phyloP scores from a whole-genome alignment of 306 rosid genomes.

The Prinsepia uniflora region DNA sequence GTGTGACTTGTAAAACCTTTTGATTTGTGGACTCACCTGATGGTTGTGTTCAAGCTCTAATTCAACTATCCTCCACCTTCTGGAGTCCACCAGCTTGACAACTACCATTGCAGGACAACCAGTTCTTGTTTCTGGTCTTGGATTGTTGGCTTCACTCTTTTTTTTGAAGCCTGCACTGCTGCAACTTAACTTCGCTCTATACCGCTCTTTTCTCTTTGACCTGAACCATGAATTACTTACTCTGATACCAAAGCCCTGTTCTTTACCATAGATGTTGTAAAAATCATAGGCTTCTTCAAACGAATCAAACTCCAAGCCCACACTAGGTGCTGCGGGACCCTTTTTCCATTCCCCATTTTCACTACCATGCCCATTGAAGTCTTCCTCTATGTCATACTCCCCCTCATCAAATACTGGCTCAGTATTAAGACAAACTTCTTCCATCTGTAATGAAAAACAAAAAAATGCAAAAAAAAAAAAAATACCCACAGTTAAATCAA shows the following conservation, averaged over 20 bases:
- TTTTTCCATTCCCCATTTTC: slow-evolving; percentile 37
- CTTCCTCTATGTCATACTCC: slow-evolving; percentile 47
- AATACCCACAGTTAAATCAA: background rate
- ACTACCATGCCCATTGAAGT: slow-evolving; percentile 32
- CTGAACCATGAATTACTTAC: slow-evolving; percentile 85
- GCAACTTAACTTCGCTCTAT: slow-evolving; percentile 73
- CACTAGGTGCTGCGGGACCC: slow-evolving; percentile 46
- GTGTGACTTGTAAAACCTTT: slow-evolving; percentile 70
- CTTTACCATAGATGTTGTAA: slow-evolving; percentile 62
- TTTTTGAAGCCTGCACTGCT: slow-evolving; percentile 84
- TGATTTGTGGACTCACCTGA: slow-evolving; percentile 61
- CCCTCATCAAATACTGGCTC: slow-evolving; percentile 55
- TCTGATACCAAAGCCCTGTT: slow-evolving; percentile 67
- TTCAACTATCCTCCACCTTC: slow-evolving; percentile 74
- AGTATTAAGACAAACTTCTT: slow-evolving; percentile 68
- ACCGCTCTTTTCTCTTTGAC: slow-evolving; percentile 67
- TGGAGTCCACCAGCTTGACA: slow-evolving; percentile 59
- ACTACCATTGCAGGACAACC: slow-evolving; percentile 84
- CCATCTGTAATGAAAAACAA: slow-evolving; percentile 47
- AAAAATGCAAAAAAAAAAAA: background rate
- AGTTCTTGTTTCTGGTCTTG: slow-evolving; percentile 77
- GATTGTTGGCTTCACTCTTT: slow-evolving; percentile 71
- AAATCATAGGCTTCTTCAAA: slow-evolving; percentile 65
- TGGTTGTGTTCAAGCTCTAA: slow-evolving; percentile 78
- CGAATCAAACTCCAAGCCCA: slow-evolving; percentile 67